These are phyloP conservation scores for Fusarium cicatricum DNA, from an alignment of 2,329 filamentous ascomycete species.

Conservation along the genomic window DNA sequence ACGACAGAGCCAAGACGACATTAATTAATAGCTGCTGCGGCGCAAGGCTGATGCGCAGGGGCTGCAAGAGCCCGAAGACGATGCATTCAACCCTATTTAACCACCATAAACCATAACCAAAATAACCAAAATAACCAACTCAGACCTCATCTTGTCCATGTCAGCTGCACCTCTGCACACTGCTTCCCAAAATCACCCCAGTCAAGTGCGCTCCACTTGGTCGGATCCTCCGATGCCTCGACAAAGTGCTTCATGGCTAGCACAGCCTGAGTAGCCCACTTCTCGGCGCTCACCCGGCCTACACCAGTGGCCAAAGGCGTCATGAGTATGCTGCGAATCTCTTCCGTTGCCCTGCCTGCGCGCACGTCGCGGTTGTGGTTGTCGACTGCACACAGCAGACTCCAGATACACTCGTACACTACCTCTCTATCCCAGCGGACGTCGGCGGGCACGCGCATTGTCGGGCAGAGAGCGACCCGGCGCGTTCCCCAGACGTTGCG, in stretches of 20 bases:
- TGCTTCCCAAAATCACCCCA: conserved; percentile 43
- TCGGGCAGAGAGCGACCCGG: conserved; percentile 60
- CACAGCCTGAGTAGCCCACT: conserved; percentile 60
- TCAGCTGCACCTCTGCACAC: conserved; percentile 19
- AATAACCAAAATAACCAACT: too few relatives aligned
- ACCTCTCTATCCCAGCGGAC: conserved; percentile 61
- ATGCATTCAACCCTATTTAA: too few relatives aligned
- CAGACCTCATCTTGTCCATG: conserved; percentile 8
- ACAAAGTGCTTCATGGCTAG: conserved; percentile 61
- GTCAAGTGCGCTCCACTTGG: conserved; percentile 51
- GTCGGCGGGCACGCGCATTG: conserved; percentile 57
- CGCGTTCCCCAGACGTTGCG: conserved; percentile 52
- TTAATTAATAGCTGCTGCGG: too few relatives aligned
- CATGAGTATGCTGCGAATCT: conserved; percentile 57
- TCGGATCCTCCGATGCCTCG: conserved; percentile 54
- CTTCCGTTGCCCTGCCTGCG: conserved; percentile 17
- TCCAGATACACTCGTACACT: conserved; percentile 63
- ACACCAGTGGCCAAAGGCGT: conserved; percentile 61
- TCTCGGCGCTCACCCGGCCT: conserved; percentile 54
- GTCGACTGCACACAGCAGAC: conserved; percentile 57
- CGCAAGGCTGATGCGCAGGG: too few relatives aligned
- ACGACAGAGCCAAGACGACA: too few relatives aligned
- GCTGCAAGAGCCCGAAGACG: too few relatives aligned
- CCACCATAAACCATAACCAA: too few relatives aligned
- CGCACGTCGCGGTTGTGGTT: conserved; percentile 51